These are phyloP conservation scores for Pythium folliculosum DNA, from an alignment of 352 stramenopile genomes.

Conservation along the genomic window DNA sequence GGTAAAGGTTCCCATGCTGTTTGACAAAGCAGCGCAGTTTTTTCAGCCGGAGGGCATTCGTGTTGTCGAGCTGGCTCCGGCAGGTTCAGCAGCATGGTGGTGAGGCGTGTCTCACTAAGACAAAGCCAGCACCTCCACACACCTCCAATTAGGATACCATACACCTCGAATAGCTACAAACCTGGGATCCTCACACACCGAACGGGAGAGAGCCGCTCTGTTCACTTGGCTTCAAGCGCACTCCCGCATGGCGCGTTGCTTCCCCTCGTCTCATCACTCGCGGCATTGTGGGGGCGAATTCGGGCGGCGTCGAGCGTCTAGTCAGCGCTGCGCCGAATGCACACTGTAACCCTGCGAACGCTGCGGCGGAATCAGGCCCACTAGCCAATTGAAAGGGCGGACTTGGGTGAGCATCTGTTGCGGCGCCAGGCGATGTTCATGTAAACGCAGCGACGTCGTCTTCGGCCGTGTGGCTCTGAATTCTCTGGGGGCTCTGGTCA, in stretches of 20 bases:
- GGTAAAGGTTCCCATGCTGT: too few relatives aligned
- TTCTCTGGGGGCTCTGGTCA: not conserved
- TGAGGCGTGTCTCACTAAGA: too few relatives aligned
- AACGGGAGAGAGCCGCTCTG: not conserved
- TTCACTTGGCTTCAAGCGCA: too few relatives aligned
- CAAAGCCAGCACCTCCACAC: too few relatives aligned
- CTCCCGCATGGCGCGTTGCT: not conserved
- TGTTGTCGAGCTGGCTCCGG: too few relatives aligned
- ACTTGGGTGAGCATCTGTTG: conserved; percentile 6
- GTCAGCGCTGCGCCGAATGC: too few relatives aligned
- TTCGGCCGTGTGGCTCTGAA: not conserved
- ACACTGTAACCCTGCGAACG: not conserved
- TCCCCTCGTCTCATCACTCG: not conserved
- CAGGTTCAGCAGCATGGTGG: too few relatives aligned
- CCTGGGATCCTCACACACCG: not conserved
- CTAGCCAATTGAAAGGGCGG: not conserved
- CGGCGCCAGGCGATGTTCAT: not conserved
- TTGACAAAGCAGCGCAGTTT: too few relatives aligned
- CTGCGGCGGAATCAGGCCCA: not conserved
- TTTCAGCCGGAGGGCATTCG: too few relatives aligned
- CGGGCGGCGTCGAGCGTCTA: not conserved
- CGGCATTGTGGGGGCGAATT: not conserved
- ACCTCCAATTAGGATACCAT: too few relatives aligned
- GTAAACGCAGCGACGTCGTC: conserved; percentile 7
- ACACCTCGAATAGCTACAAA: too few relatives aligned